phyloP scores from a whole-genome alignment of 495 filamentous ascomycete species.

The Tuber magnatum region DNA sequence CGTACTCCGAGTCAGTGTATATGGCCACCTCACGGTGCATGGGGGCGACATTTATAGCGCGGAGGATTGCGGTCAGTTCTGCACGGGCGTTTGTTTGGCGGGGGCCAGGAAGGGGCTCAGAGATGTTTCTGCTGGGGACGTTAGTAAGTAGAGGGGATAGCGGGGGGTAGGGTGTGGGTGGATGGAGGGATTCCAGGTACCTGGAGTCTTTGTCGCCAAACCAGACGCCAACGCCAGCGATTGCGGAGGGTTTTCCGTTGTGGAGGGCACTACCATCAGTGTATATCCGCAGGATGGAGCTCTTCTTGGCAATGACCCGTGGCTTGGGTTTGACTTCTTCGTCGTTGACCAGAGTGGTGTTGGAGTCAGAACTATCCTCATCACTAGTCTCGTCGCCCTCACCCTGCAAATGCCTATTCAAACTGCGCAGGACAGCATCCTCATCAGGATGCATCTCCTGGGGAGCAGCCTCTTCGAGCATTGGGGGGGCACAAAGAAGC shows the following conservation, averaged over 20 bases:
- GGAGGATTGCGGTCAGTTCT: slow-evolving; percentile 78
- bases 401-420: slow-evolving; percentile 1
- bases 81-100: slow-evolving; percentile 91
- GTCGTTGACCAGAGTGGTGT: background rate
- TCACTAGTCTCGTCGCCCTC: slow-evolving; percentile 20
- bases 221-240: slow-evolving; percentile 79
- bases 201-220: slow-evolving; percentile 37
- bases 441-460: slow-evolving; percentile 12
- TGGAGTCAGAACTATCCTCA: slow-evolving; percentile 11
- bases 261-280: slow-evolving; percentile 78
- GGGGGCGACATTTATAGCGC: slow-evolving; percentile 71
- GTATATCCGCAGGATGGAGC: slow-evolving; percentile 59
- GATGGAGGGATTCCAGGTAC: slow-evolving; percentile 9
- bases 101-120: slow-evolving; percentile 65
- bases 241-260: slow-evolving; percentile 66
- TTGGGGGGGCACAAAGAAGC: background rate
- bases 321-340: slow-evolving; percentile 33
- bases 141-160: slow-evolving; percentile 33
- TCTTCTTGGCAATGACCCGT: slow-evolving; percentile 32
- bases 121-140: slow-evolving; percentile 61
- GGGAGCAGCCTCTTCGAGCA: slow-evolving; percentile 11
- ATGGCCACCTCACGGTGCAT: slow-evolving; percentile 54
- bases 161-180: background rate
- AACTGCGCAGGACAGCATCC: slow-evolving; percentile 3
- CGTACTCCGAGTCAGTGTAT: slow-evolving; percentile 75